Evolutionary conservation across 2,329 filamentous ascomycete species (phyloP).

Genomic region (Venturia oleaginea): DNA sequence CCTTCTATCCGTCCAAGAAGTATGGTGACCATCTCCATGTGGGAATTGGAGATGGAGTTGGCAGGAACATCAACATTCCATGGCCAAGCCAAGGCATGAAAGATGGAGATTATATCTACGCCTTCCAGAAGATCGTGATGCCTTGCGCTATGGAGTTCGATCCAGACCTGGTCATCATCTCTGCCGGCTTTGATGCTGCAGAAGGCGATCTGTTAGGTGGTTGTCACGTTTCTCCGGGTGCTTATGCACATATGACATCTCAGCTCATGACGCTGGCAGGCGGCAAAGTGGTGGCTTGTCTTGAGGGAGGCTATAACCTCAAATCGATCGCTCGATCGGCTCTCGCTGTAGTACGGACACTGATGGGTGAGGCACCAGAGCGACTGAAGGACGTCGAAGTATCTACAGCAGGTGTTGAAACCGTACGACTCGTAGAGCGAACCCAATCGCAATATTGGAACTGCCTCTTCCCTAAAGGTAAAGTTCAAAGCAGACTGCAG

Average conservation of each 20-base stretch:
- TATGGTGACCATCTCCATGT: constrained; percentile 53
- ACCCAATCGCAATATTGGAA: constrained; percentile 69
- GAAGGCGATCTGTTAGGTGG: constrained; percentile 87
- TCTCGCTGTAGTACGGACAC: constrained; percentile 77
- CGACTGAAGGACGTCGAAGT: constrained; percentile 40
- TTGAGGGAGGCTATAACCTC: constrained; percentile 95
- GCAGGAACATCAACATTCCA: constrained; percentile 60
- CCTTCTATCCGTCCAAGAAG: constrained; percentile 66
- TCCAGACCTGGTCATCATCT: constrained; percentile 89
- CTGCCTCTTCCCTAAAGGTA: constrained; percentile 64
- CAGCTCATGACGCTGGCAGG: constrained; percentile 94
- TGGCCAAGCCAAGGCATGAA: constrained; percentile 71
- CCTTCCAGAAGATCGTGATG: constrained; percentile 94
- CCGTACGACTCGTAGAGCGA: constrained; percentile 48
- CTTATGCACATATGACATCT: constrained; percentile 97
- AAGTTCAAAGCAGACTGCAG: constrained; percentile 33
- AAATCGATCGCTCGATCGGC: constrained; percentile 87
- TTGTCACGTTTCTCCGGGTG: constrained; percentile 82
- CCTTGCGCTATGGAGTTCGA: constrained; percentile 89
- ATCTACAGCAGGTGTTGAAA: constrained; percentile 44
- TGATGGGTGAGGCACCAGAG: constrained; percentile 90
- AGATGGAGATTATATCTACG: constrained; percentile 92
- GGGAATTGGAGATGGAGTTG: constrained; percentile 47
- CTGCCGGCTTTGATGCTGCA: constrained; percentile 91
- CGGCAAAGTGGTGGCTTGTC: constrained; percentile 82